Evolutionary conservation across 805 yeast species (phyloP).

Genomic region (Ogataea ganodermae): DNA sequence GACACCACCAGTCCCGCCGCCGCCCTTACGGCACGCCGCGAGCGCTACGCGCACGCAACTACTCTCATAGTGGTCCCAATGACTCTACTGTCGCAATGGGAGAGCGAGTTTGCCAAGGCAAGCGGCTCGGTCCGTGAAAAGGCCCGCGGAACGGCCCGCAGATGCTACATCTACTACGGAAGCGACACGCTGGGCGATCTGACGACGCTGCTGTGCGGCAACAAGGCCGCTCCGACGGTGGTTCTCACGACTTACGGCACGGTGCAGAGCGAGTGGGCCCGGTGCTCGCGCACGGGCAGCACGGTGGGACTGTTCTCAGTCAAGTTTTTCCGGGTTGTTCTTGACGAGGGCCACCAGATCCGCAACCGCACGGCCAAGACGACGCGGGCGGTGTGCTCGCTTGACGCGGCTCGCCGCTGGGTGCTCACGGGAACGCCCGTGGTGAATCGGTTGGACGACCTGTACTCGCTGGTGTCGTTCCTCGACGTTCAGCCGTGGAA

Average conservation of each 20-base stretch:
- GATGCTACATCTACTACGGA: constrained; percentile 75
- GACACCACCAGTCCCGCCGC: constrained; percentile 39
- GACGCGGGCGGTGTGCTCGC: constrained; percentile 70
- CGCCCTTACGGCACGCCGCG: constrained; percentile 15
- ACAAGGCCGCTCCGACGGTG: constrained; percentile 58
- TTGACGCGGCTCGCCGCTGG: constrained; percentile 75
- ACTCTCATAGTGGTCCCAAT: constrained; percentile 86
- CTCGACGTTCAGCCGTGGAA: constrained; percentile 88
- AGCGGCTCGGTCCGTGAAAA: constrained; percentile 39
- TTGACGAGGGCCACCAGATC: constrained; percentile 92
- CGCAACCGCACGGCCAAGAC: constrained; percentile 78
- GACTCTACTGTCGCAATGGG: constrained; percentile 92
- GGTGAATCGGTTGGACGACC: constrained; percentile 82
- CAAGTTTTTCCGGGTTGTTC: constrained; percentile 64
- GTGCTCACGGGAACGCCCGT: constrained; percentile 92
- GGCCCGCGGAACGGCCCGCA: no score
- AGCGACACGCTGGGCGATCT: constrained; percentile 56
- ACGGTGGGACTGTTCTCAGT: constrained; percentile 66
- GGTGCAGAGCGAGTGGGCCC: constrained; percentile 71
- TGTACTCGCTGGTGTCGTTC: constrained; percentile 75
- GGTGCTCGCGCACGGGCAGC: constrained; percentile 36
- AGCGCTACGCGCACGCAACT: constrained; percentile 63
- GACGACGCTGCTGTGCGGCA: constrained; percentile 42
- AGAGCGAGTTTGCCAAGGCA: constrained; percentile 68
- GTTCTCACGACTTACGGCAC: constrained; percentile 88